Base-by-base conservation (phyloP, 768 basidiomycete genomes). In the Tulasnella calospora region DNA sequence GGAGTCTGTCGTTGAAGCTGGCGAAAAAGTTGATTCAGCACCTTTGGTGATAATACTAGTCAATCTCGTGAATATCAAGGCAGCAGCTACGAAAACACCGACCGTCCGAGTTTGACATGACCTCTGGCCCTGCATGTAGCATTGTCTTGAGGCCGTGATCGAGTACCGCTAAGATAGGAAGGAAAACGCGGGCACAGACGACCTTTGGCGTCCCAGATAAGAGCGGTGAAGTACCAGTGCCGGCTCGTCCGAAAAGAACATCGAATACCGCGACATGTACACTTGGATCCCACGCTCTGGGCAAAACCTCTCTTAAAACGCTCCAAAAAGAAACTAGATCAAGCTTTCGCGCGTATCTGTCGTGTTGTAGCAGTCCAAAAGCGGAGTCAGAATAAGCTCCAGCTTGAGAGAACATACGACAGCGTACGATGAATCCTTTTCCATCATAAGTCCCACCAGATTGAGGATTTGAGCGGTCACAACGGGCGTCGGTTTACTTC, bases 321-420 rank as follows among this genome's bases (percentile, higher is more conserved):
- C 87, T 90, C 92, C 95, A 97, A 12, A 96, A 96, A 74, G 91
- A 91, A 47, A 93, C 90, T 0, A 92, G 85, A 83, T 96, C 95
- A 81, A 97, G 95, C 81, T 93, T 95, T 77, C 92, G 87, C 70
- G 85, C 88, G 85, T 96, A 98, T 2, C 90, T 78, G 70, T 79
- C 40, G 36, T 67, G 8, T 12, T 1, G 15, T 30, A 12, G 30
- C 13, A 67, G n/a, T 30, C 27, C 70, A 41, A 41, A 4, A 27
- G 21, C 3, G 61, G 61, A 67, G 61, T 67, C 61, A 30, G 61
- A n/a, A 5, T 9, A 67, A 17, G 12, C 21, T n/a, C 12, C 10
- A 33, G 33, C 13, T 27, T 33, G 61, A 27, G 33, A 67, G 30
- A 38, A 19, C 7, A 73, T 41, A 71, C 8, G 35, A 72, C 33